Evolutionary conservation across 2,329 filamentous ascomycete genomes (phyloP).

Genomic region (Thelonectria discophora): DNA sequence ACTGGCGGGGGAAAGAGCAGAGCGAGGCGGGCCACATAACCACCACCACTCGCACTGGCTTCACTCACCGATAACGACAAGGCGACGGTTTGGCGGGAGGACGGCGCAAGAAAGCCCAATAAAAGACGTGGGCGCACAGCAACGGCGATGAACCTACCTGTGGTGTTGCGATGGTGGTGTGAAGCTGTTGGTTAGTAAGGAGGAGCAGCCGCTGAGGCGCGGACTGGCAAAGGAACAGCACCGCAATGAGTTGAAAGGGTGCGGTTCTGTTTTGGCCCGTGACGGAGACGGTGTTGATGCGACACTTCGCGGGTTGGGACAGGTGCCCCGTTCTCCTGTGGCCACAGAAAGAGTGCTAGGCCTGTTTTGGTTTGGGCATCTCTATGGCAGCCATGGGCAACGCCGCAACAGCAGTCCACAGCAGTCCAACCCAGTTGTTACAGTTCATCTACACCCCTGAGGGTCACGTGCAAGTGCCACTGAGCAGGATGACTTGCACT

Average conservation of each 20-base stretch:
- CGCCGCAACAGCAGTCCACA: conserved; percentile 24
- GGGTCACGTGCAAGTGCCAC: conserved; percentile 31
- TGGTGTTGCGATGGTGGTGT: conserved; percentile 22
- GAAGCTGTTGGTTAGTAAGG: conserved; percentile 36
- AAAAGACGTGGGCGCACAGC: conserved; percentile 5
- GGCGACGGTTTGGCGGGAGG: conserved; percentile 19
- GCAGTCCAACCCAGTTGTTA: no score
- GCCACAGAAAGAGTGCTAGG: conserved; percentile 33
- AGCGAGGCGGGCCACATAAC: conserved; percentile 16
- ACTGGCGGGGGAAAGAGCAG: conserved; percentile 28
- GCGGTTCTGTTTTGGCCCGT: conserved; percentile 39
- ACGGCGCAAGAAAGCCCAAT: not conserved
- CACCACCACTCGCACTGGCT: conserved; percentile 5
- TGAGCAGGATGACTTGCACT: no score
- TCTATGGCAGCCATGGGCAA: conserved; percentile 46
- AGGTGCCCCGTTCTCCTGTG: conserved; percentile 42
- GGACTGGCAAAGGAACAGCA: conserved; percentile 40
- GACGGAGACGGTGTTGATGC: conserved; percentile 42
- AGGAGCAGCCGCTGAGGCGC: conserved; percentile 40
- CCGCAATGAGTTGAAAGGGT: conserved; percentile 37
- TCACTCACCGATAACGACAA: conserved; percentile 38
- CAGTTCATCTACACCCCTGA: conserved; percentile 22
- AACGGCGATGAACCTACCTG: conserved; percentile 30
- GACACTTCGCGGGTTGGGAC: conserved; percentile 36
- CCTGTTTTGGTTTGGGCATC: conserved; percentile 34